Evolutionary conservation across 305 asterid genomes (phyloP).

Genomic region (Fraxinus dipetala): DNA sequence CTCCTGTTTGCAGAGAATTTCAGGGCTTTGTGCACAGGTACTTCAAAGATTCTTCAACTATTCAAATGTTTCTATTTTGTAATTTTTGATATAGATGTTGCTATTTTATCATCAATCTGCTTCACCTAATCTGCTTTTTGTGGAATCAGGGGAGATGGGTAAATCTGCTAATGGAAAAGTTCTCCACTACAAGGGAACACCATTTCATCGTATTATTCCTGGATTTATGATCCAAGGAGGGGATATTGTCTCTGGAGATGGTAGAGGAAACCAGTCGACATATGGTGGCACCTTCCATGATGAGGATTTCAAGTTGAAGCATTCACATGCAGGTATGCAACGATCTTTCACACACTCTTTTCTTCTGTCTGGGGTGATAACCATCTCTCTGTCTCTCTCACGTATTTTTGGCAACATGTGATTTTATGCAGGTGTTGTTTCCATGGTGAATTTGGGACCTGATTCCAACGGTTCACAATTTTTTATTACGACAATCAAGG

Average conservation of each 20-base stretch:
- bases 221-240: conserved; percentile 98
- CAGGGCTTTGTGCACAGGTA: conserved; percentile 94
- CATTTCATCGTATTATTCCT: conserved; percentile 86
- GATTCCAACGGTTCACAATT: conserved; percentile 91
- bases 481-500: conserved; percentile 83
- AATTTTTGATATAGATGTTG: background rate
- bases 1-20: conserved; percentile 66
- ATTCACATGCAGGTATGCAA: conserved; percentile 66
- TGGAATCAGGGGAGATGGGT: conserved; percentile 70
- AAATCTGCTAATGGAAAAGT: conserved; percentile 60
- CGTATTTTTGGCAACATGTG: background rate
- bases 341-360: no score
- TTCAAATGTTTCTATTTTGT: background rate
- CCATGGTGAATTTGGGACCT: conserved; percentile 88
- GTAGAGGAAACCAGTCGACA: conserved; percentile 74
- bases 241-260: conserved; percentile 64
- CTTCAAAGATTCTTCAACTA: conserved; percentile 7
- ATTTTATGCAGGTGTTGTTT: conserved; percentile 52
- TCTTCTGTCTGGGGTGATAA: background rate
- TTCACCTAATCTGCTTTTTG: conserved; percentile 10
- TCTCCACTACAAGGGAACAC: conserved; percentile 77
- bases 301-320: conserved; percentile 79
- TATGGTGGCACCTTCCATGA: conserved; percentile 74
- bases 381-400: background rate
- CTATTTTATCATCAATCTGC: background rate